Conservation (phyloP, 805 yeast genomes). For the Yamadazyma kitorensis region DNA sequence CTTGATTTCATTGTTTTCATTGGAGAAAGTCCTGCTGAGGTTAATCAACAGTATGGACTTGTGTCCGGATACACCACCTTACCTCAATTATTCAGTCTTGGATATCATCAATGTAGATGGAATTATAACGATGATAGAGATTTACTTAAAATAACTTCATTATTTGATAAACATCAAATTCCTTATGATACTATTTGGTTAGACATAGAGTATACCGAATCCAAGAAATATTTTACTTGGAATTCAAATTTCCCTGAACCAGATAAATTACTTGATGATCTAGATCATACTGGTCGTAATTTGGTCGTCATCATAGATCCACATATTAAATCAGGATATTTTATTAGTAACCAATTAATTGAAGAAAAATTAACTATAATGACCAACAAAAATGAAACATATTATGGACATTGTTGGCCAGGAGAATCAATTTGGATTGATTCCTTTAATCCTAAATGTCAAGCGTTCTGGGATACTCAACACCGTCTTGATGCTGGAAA, state of each 20-base stretch:
- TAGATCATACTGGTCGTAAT: slow-evolving; percentile 74
- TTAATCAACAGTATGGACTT: slow-evolving; percentile 59
- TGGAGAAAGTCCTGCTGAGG: slow-evolving; percentile 53
- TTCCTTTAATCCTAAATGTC: slow-evolving; percentile 64
- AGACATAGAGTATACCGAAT: slow-evolving; percentile 87
- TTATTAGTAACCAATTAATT: slow-evolving; percentile 53
- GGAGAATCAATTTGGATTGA: slow-evolving; percentile 96
- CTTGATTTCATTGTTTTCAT: slow-evolving; percentile 71
- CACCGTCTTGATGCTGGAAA: slow-evolving; percentile 44
- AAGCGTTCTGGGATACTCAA: slow-evolving; percentile 56
- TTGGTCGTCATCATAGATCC: slow-evolving; percentile 89
- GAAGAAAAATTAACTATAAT: slow-evolving; percentile 45
- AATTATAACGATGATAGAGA: slow-evolving; percentile 88
- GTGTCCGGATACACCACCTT: slow-evolving; percentile 72
- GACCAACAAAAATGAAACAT: slow-evolving; percentile 47
- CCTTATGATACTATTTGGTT: slow-evolving; percentile 95
- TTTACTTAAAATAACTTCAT: slow-evolving; percentile 64
- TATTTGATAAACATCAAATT: slow-evolving; percentile 69
- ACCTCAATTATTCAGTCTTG: slow-evolving; percentile 78
- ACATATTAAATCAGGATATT: slow-evolving; percentile 73
- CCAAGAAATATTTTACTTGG: slow-evolving; percentile 92
- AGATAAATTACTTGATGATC: slow-evolving; percentile 56
- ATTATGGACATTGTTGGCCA: slow-evolving; percentile 95
- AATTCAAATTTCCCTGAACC: slow-evolving; percentile 76
- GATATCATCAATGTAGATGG: slow-evolving; percentile 98